Evolutionary conservation across 768 basidiomycete species (phyloP).

Genomic region (Tricholomella constricta): DNA sequence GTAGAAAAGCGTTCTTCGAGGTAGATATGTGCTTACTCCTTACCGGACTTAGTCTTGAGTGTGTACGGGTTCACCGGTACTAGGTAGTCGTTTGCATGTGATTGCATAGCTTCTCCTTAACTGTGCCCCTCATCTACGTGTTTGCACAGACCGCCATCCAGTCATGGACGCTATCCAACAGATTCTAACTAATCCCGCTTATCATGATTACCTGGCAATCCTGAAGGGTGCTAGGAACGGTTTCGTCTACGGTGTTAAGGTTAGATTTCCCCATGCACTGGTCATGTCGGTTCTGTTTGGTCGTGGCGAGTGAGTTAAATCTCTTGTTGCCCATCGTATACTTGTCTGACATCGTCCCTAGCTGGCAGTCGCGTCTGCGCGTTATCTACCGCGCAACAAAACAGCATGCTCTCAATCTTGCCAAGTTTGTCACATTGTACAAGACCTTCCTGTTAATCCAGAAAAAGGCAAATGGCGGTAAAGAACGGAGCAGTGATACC

Average conservation of each 20-base stretch:
- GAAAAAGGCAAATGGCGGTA: constrained; percentile 77
- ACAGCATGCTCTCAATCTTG: constrained; percentile 89
- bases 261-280: constrained; percentile 93
- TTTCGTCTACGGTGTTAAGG: constrained; percentile 87
- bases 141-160: not conserved
- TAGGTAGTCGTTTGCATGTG: constrained; percentile 16
- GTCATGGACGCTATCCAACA: constrained; percentile 40
- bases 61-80: no score
- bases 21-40: no score
- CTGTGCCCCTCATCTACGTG: not conserved
- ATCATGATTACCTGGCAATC: constrained; percentile 90
- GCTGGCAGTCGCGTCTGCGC: constrained; percentile 68
- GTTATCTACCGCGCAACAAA: constrained; percentile 83
- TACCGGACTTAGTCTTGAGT: no score
- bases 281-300: constrained; percentile 97
- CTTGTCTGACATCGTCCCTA: constrained; percentile 30
- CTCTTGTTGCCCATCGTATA: constrained; percentile 6
- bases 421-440: constrained; percentile 93
- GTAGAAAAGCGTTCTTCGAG: no score
- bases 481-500: constrained; percentile 78
- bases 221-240: constrained; percentile 94
- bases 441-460: constrained; percentile 85
- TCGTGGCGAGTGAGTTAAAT: constrained; percentile 74
- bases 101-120: constrained; percentile 9
- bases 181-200: constrained; percentile 68